phyloP scores from a whole-genome alignment of 2,329 filamentous ascomycete genomes.

The Alternaria sp. region DNA sequence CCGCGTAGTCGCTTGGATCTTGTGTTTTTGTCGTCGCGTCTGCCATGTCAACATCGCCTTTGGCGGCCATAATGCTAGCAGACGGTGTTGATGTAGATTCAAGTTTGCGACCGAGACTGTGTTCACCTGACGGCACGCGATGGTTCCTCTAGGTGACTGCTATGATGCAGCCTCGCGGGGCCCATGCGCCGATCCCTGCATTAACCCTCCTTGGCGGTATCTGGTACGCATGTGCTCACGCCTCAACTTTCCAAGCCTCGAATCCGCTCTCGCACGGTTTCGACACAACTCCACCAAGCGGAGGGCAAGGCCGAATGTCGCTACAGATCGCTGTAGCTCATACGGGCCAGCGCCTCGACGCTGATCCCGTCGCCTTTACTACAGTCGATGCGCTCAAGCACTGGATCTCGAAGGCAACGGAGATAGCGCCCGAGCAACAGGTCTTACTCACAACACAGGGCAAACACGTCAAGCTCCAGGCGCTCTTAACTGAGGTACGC shows the following conservation, averaged over 20 bases:
- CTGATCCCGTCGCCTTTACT: slow-evolving; percentile 76
- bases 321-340: slow-evolving; percentile 91
- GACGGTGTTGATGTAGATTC: background rate
- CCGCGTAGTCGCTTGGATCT: slow-evolving; percentile 29
- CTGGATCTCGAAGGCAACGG: slow-evolving; percentile 78
- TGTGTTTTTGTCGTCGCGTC: slow-evolving; percentile 19
- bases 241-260: slow-evolving; percentile 17
- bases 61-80: slow-evolving; percentile 28
- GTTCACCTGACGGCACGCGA: slow-evolving; percentile 28
- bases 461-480: slow-evolving; percentile 81
- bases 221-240: slow-evolving; percentile 29
- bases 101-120: slow-evolving; percentile 17
- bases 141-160: slow-evolving; percentile 11
- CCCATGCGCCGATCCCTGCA: slow-evolving; percentile 42
- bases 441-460: slow-evolving; percentile 86
- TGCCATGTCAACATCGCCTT: slow-evolving; percentile 29
- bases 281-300: slow-evolving; percentile 26
- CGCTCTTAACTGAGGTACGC: slow-evolving; percentile 77
- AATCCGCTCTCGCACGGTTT: slow-evolving; percentile 23
- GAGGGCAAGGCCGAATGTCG: slow-evolving; percentile 69
- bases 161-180: slow-evolving; percentile 25
- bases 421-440: slow-evolving; percentile 78
- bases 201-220: slow-evolving; percentile 30
- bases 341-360: slow-evolving; percentile 83
- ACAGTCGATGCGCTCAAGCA: slow-evolving; percentile 83